Evolutionary conservation across 1,284 basidiomycete genomes (phyloP).

Genomic region (Fomitopsis pinicola): DNA sequence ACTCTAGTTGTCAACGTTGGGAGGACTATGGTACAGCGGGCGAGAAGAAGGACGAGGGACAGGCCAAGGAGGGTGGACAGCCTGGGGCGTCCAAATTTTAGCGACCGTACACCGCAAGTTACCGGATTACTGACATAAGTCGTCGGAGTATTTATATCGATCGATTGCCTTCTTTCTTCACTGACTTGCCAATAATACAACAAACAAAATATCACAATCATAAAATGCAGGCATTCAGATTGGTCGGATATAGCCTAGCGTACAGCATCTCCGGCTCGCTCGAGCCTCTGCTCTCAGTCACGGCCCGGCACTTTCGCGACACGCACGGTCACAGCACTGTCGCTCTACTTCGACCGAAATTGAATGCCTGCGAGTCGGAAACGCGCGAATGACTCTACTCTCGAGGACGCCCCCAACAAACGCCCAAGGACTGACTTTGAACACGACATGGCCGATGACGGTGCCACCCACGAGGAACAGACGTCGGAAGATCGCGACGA

Average conservation of each 20-base stretch:
- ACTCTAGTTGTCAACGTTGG: conserved; percentile 5
- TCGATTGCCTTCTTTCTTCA: background rate
- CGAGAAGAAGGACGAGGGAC: background rate
- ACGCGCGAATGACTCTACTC: conserved; percentile 32
- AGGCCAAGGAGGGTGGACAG: conserved; percentile 2
- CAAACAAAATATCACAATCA: background rate
- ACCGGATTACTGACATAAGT: conserved; percentile 2
- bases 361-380: conserved; percentile 20
- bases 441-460: background rate
- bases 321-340: background rate
- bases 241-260: background rate
- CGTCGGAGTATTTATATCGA: background rate
- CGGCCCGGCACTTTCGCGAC: background rate
- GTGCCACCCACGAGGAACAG: background rate
- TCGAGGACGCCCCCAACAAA: conserved; percentile 3
- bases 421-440: conserved; percentile 4
- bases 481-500: background rate
- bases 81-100: conserved; percentile 9
- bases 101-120: conserved; percentile 2
- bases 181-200: background rate
- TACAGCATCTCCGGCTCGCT: background rate
- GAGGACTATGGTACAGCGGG: conserved; percentile 8
- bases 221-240: background rate
- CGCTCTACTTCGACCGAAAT: conserved; percentile 4
- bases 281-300: background rate